Percentiles rank a stretch among this genome's conserved stretches.
These are phyloP conservation scores for Lactarius hengduanensis DNA, from an alignment of 768 basidiomycete genomes.

Conservation along the genomic window DNA sequence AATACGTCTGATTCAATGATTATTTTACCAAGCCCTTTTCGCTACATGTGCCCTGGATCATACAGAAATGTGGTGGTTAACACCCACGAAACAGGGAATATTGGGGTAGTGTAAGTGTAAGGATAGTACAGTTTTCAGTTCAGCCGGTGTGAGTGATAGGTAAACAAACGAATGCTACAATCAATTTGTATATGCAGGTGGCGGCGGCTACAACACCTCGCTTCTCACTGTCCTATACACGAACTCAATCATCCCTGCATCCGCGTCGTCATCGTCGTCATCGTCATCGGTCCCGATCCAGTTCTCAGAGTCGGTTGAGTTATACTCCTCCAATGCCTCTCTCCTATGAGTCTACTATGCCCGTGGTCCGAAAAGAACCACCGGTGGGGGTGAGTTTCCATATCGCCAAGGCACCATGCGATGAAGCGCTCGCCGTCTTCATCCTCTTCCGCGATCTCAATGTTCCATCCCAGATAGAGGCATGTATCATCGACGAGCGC, in stretches of 20 bases:
- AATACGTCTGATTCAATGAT: not conserved
- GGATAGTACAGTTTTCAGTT: not conserved
- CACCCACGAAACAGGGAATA: too few relatives aligned
- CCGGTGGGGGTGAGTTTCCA: conserved; percentile 45
- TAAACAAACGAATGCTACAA: not conserved
- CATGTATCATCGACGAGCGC: conserved; percentile 43
- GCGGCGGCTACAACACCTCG: not conserved
- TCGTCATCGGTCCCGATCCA: conserved; percentile 21
- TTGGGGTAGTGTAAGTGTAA: not conserved
- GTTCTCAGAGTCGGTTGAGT: conserved; percentile 24
- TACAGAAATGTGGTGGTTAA: too few relatives aligned
- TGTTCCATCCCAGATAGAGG: conserved; percentile 69
- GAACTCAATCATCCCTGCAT: conserved; percentile 9
- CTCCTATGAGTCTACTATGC: conserved; percentile 21
- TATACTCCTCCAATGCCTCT: conserved; percentile 23
- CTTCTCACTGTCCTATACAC: not conserved
- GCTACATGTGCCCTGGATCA: too few relatives aligned
- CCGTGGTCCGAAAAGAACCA: conserved; percentile 37
- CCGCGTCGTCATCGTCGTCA: conserved; percentile 13
- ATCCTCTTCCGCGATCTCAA: conserved; percentile 46
- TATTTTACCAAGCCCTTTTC: too few relatives aligned
- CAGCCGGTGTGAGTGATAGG: too few relatives aligned
- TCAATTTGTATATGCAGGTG: not conserved
- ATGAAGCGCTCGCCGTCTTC: conserved; percentile 43
- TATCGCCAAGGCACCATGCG: conserved; percentile 41